phyloP scores from a whole-genome alignment of 768 basidiomycete genomes.

The Tulasnella sp. region DNA sequence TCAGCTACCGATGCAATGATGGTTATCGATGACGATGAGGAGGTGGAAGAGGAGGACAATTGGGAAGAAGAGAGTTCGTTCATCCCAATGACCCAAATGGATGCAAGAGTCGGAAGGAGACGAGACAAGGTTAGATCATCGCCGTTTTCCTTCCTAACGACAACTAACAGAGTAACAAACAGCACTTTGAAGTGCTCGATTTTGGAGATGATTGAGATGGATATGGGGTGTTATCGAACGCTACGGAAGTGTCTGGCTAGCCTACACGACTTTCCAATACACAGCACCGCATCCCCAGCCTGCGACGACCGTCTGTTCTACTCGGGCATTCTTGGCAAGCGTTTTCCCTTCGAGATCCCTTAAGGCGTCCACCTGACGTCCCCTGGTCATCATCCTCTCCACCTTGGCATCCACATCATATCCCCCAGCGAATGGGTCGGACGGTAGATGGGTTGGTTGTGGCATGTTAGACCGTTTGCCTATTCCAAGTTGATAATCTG shows the following conservation, averaged over 20 bases:
- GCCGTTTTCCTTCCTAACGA: background rate
- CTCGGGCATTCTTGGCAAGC: constrained; percentile 46
- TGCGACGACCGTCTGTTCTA: constrained; percentile 51
- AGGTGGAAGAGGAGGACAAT: background rate
- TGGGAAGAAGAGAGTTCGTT: background rate
- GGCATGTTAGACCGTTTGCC: constrained; percentile 51
- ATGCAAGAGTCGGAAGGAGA: background rate
- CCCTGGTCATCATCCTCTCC: constrained; percentile 43
- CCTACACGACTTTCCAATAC: constrained; percentile 44
- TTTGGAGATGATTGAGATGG: constrained; percentile 5
- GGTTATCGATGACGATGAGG: constrained; percentile 3
- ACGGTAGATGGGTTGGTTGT: constrained; percentile 31
- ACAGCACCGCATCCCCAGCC: constrained; percentile 54
- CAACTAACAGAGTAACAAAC: background rate
- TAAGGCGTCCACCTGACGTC: constrained; percentile 39
- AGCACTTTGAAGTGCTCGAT: constrained; percentile 5
- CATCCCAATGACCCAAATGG: constrained; percentile 4
- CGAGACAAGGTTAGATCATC: background rate
- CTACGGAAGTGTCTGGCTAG: background rate
- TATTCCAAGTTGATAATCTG: constrained; percentile 62
- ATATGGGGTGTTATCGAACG: background rate
- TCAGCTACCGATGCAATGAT: background rate
- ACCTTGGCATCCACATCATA: constrained; percentile 29
- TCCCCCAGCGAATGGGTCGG: constrained; percentile 20
- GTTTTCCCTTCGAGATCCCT: constrained; percentile 46